Conservation (phyloP, 495 filamentous ascomycete genomes). For the Elasticomyces elasticus region DNA sequence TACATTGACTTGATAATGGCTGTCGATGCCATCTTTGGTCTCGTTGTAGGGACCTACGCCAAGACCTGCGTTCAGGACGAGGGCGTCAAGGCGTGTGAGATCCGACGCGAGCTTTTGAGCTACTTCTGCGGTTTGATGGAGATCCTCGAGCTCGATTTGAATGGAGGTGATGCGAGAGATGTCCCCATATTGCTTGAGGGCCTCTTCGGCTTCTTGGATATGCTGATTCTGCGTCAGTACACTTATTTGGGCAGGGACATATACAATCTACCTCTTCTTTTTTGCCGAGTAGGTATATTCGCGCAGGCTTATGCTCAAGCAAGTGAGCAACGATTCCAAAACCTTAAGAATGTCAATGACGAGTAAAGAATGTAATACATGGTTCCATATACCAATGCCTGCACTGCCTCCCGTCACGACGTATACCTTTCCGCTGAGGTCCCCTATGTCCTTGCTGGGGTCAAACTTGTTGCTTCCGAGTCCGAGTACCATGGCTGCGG, state of each 20-base stretch:
- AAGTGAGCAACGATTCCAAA: constrained; percentile 45
- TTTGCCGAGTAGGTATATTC: constrained; percentile 40
- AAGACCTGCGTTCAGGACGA: constrained; percentile 29
- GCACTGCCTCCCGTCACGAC: constrained; percentile 21
- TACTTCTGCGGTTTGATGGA: constrained; percentile 22
- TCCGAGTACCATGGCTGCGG: not conserved
- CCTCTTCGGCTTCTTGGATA: constrained; percentile 22
- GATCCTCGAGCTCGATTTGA: constrained; percentile 26
- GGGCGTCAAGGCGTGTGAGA: constrained; percentile 23
- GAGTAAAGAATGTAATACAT: not conserved
- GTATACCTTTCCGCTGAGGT: constrained; percentile 33
- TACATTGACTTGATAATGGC: constrained; percentile 32
- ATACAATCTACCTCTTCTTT: constrained; percentile 21
- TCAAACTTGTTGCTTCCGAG: constrained; percentile 33
- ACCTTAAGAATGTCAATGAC: constrained; percentile 13
- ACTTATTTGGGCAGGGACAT: not conserved
- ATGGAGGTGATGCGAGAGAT: constrained; percentile 19
- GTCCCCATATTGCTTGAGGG: constrained; percentile 26
- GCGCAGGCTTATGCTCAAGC: constrained; percentile 40
- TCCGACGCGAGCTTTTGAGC: constrained; percentile 23
- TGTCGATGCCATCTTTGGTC: constrained; percentile 29
- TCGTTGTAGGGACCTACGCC: constrained; percentile 30
- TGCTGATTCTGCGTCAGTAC: constrained; percentile 12
- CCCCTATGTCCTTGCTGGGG: constrained; percentile 37
- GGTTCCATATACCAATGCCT: constrained; percentile 27